These are phyloP conservation scores for Pyricularia sp. DNA, from an alignment of 2,329 filamentous ascomycete genomes.

Conservation along the genomic window DNA sequence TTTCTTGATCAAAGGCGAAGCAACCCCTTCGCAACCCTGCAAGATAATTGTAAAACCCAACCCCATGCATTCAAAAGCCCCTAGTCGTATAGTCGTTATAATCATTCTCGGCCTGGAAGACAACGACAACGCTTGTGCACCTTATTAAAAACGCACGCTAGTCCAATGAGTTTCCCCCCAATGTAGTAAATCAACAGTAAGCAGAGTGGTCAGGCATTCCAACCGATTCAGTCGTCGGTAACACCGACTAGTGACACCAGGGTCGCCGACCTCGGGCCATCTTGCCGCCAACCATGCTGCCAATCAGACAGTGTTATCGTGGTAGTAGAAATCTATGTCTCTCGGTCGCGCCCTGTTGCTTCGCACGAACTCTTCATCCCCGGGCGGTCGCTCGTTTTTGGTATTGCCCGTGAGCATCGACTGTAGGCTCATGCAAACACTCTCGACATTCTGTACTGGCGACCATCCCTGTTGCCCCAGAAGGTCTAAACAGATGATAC, in stretches of 20 bases:
- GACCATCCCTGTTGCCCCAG: slow-evolving; percentile 84
- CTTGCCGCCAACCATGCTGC: neutral
- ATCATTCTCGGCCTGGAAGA: neutral
- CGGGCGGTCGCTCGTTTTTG: slow-evolving; percentile 79
- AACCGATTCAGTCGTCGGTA: neutral
- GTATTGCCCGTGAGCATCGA: slow-evolving; percentile 96
- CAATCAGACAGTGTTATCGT: slow-evolving; percentile 64
- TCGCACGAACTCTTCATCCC: slow-evolving; percentile 79
- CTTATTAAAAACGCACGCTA: neutral
- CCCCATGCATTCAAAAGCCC: neutral
- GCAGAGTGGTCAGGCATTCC: neutral
- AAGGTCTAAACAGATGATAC: slow-evolving; percentile 94
- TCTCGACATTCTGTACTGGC: slow-evolving; percentile 93
- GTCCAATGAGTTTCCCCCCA: neutral
- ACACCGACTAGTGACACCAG: neutral
- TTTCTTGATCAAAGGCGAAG: neutral
- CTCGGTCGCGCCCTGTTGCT: slow-evolving; percentile 66
- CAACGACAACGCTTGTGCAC: neutral
- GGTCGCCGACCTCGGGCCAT: neutral
- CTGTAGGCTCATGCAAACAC: slow-evolving; percentile 91
- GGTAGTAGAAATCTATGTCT: slow-evolving; percentile 89
- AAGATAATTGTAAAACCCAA: neutral
- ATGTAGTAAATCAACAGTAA: neutral
- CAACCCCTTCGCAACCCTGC: neutral
- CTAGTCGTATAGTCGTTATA: neutral